Evolutionary conservation across 805 yeast genomes (phyloP).

Genomic region (Myxozyma neotropica): DNA sequence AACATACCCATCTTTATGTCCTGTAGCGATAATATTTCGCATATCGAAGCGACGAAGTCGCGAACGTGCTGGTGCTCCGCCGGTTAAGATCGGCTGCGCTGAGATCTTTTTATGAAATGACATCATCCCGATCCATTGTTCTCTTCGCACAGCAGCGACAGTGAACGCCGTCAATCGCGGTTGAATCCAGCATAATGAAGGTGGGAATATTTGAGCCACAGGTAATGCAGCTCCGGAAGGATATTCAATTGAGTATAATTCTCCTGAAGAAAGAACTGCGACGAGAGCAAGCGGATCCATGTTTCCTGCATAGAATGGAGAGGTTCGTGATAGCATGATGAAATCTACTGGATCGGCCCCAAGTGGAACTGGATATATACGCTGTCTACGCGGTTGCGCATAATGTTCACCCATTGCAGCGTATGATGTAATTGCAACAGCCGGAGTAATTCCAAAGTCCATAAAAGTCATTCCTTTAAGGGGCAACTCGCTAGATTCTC

Average conservation of each 20-base stretch:
- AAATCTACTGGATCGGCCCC: conserved; percentile 50
- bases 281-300: conserved; percentile 73
- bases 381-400: conserved; percentile 58
- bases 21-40: conserved; percentile 70
- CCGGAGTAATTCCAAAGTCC: conserved; percentile 79
- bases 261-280: conserved; percentile 62
- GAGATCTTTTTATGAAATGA: conserved; percentile 43
- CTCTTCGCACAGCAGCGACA: conserved; percentile 60
- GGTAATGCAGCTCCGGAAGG: conserved; percentile 58
- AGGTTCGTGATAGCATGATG: conserved; percentile 57
- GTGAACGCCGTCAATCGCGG: conserved; percentile 65
- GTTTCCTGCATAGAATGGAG: conserved; percentile 79
- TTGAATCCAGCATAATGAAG: conserved; percentile 74
- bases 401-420: conserved; percentile 80
- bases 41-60: conserved; percentile 52
- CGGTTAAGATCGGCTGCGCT: conserved; percentile 55
- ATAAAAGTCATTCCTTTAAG: conserved; percentile 55
- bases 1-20: conserved; percentile 80
- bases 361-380: conserved; percentile 57
- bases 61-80: conserved; percentile 72
- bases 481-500: conserved; percentile 51
- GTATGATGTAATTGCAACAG: conserved; percentile 78
- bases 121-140: conserved; percentile 80
- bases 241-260: conserved; percentile 61
- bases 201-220: conserved; percentile 70